Evolutionary conservation across 164 flowering plant species (phyloP).

Genomic region (Berberis thunbergii): DNA sequence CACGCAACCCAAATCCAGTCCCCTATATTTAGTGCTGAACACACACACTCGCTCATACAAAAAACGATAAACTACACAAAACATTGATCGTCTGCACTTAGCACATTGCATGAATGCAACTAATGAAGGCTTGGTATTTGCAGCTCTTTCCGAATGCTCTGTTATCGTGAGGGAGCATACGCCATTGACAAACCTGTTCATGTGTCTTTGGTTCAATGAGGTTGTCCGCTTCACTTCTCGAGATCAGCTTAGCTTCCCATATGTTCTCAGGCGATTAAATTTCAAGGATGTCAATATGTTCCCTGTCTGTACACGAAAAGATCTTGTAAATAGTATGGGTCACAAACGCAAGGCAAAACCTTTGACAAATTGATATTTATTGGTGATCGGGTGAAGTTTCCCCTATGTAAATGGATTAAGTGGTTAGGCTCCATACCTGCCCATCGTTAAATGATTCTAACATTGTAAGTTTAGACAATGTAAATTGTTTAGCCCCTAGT

Average conservation of each 20-base stretch:
- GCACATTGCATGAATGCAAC: background rate
- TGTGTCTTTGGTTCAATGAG: conserved; percentile 98
- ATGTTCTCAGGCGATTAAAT: conserved; percentile 69
- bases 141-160: conserved; percentile 97
- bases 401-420: too few species aligned
- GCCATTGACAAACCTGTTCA: conserved; percentile 65
- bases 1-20: too few species aligned
- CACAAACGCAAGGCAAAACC: conserved; percentile 90
- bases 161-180: conserved; percentile 84
- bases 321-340: conserved; percentile 93
- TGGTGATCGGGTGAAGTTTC: background rate
- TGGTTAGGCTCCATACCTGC: too few species aligned
- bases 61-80: background rate
- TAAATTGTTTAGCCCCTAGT: too few species aligned
- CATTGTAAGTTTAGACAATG: too few species aligned
- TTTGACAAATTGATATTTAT: conserved; percentile 19
- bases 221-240: conserved; percentile 92
- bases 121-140: conserved; percentile 17
- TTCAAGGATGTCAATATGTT: conserved; percentile 65
- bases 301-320: conserved; percentile 91
- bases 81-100: background rate
- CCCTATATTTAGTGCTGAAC: too few species aligned
- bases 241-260: conserved; percentile 96
- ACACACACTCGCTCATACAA: background rate
- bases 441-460: too few species aligned